Percentiles rank a stretch among this genome's conserved stretches.
Evolutionary conservation across 441 rosid genomes (phyloP).

Genomic region (Brassica balearica): DNA sequence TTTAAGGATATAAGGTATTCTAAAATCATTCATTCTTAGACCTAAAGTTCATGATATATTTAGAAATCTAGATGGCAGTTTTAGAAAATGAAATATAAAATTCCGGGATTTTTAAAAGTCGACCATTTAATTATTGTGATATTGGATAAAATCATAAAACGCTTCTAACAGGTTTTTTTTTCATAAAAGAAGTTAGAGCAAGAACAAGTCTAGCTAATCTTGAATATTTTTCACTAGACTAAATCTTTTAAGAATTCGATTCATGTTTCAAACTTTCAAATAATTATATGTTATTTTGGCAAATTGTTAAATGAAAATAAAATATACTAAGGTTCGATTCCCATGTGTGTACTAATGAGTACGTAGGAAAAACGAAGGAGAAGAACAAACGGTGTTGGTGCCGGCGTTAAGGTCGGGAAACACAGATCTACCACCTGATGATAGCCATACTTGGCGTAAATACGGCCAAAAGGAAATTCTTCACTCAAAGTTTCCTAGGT

Average conservation of each 20-base stretch:
- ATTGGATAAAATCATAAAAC: neutral
- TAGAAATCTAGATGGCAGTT: neutral
- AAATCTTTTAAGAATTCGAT: neutral
- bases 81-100: neutral
- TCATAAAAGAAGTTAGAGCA: no score
- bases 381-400: conserved; percentile 46
- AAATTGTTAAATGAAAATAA: neutral
- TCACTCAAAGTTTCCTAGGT: conserved; percentile 78
- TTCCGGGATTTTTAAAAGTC: neutral
- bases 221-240: neutral
- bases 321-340: neutral
- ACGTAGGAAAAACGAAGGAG: conserved; percentile 51
- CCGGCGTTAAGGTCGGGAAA: conserved; percentile 73
- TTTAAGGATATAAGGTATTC: neutral
- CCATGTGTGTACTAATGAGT: neutral
- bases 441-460: conserved; percentile 85
- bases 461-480: conserved; percentile 93
- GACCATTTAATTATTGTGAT: neutral
- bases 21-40: neutral
- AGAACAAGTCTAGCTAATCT: no score
- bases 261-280: neutral
- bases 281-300: neutral
- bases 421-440: conserved; percentile 79
- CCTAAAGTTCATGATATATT: neutral
- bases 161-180: no score